Base-by-base conservation (phyloP, 768 basidiomycete genomes). In the Tricholoma terreum region DNA sequence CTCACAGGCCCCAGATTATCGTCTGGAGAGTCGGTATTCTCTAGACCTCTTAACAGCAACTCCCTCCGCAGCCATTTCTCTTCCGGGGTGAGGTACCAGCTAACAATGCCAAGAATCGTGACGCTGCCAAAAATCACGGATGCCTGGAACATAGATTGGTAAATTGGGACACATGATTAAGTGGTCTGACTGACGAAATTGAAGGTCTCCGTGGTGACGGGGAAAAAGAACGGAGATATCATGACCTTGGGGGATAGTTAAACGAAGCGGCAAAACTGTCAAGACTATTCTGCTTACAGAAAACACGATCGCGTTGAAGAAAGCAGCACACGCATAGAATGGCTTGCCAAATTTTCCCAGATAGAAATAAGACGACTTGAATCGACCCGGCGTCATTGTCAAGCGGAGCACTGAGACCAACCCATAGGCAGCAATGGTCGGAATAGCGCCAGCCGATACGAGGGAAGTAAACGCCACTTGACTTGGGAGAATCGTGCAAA, bases 381-480 rank as follows among this genome's bases (percentile, higher is more conserved):
- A 95, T 33, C 80, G 74, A 61, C 87, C 70, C 10, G 87, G 91
- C 1, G 94, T 95, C 78, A 86, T 78, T n/a, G 83, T 83, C 17
- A 94, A 71, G 30, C 90, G 83, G 31, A 94, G 77, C 2, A 89
- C 66, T 8, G 89, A 84, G 58, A 95, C 93, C 43, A 95, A 77
- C 0, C 85, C 90, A 66, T 95, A 95, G 1, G 92, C 90, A 0
- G 92, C 91, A 57, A 94, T 92, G 2, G 90, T 94, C 1, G 93
- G 94, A 2, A 92, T 80, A 4, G 79, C 91, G 21, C 90, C 90
- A 6, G 92, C 94, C 10, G 91, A 94, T 40, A 94, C 82, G 58
- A 96, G 78, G 12, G 92, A 94, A 2, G 88, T 93, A 76, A 96
- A 97, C 3, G 94, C 94, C 35, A 95, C 94, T 64, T 89, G 85